These are phyloP conservation scores for Diutina neorugosa DNA, from an alignment of 1,139 yeast genomes.

Conservation along the genomic window DNA sequence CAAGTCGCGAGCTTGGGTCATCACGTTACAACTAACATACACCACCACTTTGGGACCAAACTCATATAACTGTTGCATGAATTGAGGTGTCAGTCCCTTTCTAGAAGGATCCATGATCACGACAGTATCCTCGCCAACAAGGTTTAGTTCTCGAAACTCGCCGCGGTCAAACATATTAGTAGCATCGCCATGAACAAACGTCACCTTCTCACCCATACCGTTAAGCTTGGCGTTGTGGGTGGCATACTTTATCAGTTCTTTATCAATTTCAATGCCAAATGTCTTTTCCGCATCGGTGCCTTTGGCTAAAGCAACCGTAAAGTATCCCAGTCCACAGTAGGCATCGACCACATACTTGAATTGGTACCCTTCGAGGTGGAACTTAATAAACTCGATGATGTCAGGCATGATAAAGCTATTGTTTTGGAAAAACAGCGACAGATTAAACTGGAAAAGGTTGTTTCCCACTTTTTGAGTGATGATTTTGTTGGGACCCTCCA, in stretches of 20 bases:
- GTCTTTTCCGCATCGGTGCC: slow-evolving; percentile 20
- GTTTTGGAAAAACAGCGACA: slow-evolving; percentile 25
- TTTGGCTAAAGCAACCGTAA: slow-evolving; percentile 26
- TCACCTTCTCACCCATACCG: slow-evolving; percentile 17
- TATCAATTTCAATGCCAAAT: slow-evolving; percentile 31
- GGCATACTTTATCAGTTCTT: slow-evolving; percentile 23
- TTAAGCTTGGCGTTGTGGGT: slow-evolving; percentile 28
- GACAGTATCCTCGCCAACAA: slow-evolving; percentile 19
- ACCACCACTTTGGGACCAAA: slow-evolving; percentile 27
- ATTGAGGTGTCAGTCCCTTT: slow-evolving; percentile 25
- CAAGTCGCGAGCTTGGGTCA: slow-evolving; percentile 35
- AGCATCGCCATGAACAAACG: slow-evolving; percentile 28
- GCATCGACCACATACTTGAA: slow-evolving; percentile 27
- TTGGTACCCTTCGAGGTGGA: slow-evolving; percentile 10
- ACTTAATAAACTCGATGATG: slow-evolving; percentile 21
- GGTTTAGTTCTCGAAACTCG: slow-evolving; percentile 11
- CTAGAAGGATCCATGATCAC: slow-evolving; percentile 37
- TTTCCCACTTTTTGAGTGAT: slow-evolving; percentile 22
- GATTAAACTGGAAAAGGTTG: slow-evolving; percentile 20
- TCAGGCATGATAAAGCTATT: slow-evolving; percentile 23
- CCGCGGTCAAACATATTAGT: slow-evolving; percentile 20
- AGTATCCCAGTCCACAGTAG: slow-evolving; percentile 37
- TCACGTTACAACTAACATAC: slow-evolving; percentile 35
- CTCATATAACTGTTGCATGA: slow-evolving; percentile 22
- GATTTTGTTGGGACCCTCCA: slow-evolving; percentile 14